These are phyloP conservation scores for Quercus phellos DNA, from an alignment of 331 rosid genomes.

Conservation along the genomic window DNA sequence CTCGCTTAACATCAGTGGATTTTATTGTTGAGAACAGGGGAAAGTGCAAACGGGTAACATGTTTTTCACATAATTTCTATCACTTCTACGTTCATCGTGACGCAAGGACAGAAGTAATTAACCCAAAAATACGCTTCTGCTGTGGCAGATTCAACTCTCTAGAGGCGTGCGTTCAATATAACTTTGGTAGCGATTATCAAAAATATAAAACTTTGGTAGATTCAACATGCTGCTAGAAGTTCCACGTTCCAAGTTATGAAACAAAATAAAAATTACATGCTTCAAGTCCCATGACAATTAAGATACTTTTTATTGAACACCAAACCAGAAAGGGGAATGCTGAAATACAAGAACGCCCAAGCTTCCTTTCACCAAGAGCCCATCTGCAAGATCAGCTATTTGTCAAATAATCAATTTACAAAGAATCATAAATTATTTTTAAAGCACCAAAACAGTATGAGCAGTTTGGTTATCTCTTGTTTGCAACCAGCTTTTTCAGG, in stretches of 20 bases:
- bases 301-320: slow-evolving; percentile 24
- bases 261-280: slow-evolving; percentile 4
- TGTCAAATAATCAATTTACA: slow-evolving; percentile 11
- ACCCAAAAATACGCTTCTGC: no score
- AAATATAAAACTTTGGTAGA: no score
- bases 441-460: not conserved
- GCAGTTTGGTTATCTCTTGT: not conserved
- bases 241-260: not conserved
- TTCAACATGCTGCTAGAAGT: not conserved
- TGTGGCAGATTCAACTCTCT: no score
- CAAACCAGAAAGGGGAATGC: slow-evolving; percentile 6
- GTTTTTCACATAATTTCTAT: no score
- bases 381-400: slow-evolving; percentile 38
- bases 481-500: not conserved
- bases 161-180: no score
- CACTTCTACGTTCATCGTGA: no score
- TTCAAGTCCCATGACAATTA: slow-evolving; percentile 11
- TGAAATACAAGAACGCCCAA: slow-evolving; percentile 3
- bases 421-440: not conserved
- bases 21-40: no score
- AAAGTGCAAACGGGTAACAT: no score
- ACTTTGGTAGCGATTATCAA: no score
- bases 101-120: no score
- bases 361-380: slow-evolving; percentile 26
- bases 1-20: no score